Evolutionary conservation across 1,139 yeast species (phyloP), one percentile per base, ranked within the genome.

Genomic region (Yamadazyma blattariae): DNA sequence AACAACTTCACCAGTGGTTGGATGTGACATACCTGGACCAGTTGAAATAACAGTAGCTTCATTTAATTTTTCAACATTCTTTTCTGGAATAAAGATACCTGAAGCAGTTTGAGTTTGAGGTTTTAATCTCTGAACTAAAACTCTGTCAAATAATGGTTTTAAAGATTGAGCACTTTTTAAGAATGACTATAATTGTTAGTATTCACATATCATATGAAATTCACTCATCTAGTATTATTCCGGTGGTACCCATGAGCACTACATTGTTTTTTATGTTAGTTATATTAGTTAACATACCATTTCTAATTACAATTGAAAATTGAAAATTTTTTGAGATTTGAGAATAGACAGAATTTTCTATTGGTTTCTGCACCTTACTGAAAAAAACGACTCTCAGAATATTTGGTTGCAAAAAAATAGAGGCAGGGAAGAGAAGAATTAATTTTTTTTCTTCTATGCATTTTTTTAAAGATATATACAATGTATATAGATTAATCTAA

Each of bases 31-130:
- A 51, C 96, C 96, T 36, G 95, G 92, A 44, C 95, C 95, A 47
- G 86, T 82, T 43, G 94, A 86, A 50, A 85, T 61, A 39, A 85
- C 94, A 36, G 80, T 79, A 38, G 83, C 95, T 57, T 81, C 78
- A 73, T 86, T 86, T 60, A 88, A 78, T 71, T 92, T 92, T 65
- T 88, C 94, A 54, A 84, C 95, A 73, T 90, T 89, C 74, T 88
- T 88, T 70, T 92, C 98, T 46, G 98, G 98, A 48, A 92, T 85
- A 71, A 81, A 88, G 57, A 92, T 79, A 56, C 98, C 98, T 31
- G 95, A 82, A 38, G 96, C 87, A 40, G 98, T 92, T 71, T 89
- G 78, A 53, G 92, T 77, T 56, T 88, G 82, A 41, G 96, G 95
- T 76, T 89, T 89, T 57, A 86, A 67, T 66, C 96, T 85, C 71